Evolutionary conservation across 345 rosid genomes (phyloP).

Genomic region (Eucalyptus sp.): DNA sequence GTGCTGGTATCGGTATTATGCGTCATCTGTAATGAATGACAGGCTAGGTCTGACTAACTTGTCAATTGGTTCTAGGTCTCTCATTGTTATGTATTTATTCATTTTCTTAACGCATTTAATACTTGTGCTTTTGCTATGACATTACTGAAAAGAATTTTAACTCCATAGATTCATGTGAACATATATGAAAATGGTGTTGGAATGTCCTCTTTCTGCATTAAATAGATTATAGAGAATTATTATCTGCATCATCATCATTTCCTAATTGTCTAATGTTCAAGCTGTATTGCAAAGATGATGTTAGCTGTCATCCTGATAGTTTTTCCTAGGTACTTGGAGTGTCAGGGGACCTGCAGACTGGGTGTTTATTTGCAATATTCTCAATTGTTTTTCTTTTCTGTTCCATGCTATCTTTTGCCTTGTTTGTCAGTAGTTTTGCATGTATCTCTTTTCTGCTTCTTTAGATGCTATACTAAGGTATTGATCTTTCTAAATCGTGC

Average conservation of each 20-base stretch:
- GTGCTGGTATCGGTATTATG: not conserved
- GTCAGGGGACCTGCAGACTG: not conserved
- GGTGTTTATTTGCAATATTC: not conserved
- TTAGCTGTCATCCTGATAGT: not conserved
- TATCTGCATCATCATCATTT: not conserved
- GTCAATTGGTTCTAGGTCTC: not conserved
- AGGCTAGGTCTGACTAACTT: not conserved
- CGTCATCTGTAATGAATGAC: not conserved
- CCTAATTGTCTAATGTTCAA: not conserved
- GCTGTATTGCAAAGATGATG: not conserved
- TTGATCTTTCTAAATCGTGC: conserved; percentile 6
- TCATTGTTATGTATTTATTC: not conserved
- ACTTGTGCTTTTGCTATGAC: not conserved
- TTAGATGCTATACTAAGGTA: not conserved
- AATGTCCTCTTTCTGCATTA: not conserved
- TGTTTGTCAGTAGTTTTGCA: not conserved
- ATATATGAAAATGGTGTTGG: not conserved
- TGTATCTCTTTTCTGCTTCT: not conserved
- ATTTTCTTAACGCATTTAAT: not conserved
- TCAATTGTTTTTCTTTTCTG: not conserved
- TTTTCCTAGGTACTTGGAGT: not conserved
- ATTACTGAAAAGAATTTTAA: not conserved
- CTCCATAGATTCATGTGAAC: not conserved
- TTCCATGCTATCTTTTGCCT: not conserved
- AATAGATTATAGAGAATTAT: not conserved